Conservation (phyloP, 2,329 filamentous ascomycete genomes). For the Apiospora hydei region DNA sequence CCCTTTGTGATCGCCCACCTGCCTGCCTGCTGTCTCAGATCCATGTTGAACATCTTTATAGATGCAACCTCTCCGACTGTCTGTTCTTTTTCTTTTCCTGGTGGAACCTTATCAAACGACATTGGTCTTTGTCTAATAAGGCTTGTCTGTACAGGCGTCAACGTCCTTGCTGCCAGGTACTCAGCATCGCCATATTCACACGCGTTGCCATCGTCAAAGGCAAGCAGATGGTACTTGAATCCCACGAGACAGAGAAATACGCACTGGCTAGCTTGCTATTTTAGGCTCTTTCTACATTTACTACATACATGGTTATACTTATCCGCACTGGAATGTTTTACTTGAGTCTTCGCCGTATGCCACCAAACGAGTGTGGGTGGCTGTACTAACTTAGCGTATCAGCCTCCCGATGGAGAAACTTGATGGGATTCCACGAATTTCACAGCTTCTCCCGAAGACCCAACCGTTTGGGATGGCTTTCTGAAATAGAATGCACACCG, state of each 20-base stretch:
- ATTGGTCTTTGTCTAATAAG: conserved; percentile 2
- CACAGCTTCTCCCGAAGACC: not conserved
- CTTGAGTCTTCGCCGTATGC: not conserved
- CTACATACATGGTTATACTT: not conserved
- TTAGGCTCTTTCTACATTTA: not conserved
- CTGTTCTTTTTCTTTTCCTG: not conserved
- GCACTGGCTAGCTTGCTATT: not conserved
- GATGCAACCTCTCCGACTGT: conserved; percentile 15
- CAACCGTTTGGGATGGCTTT: too few species aligned
- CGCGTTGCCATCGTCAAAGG: not conserved
- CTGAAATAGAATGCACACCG: too few species aligned
- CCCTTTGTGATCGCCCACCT: conserved; percentile 10
- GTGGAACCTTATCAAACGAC: conserved; percentile 9
- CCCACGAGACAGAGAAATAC: too few species aligned
- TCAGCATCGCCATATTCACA: not conserved
- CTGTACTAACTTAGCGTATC: too few species aligned
- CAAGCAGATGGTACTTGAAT: not conserved
- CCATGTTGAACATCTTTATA: conserved; percentile 19
- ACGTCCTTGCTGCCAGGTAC: not conserved
- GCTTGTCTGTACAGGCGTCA: not conserved
- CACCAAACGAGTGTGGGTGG: not conserved
- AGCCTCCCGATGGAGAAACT: not conserved
- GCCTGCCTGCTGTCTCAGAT: conserved; percentile 17
- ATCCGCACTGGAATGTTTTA: too few species aligned
- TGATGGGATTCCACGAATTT: not conserved